Percentiles rank a stretch among this genome's conserved stretches.
Conservation (phyloP, 1,284 basidiomycete species). For the Pterula multifida region DNA sequence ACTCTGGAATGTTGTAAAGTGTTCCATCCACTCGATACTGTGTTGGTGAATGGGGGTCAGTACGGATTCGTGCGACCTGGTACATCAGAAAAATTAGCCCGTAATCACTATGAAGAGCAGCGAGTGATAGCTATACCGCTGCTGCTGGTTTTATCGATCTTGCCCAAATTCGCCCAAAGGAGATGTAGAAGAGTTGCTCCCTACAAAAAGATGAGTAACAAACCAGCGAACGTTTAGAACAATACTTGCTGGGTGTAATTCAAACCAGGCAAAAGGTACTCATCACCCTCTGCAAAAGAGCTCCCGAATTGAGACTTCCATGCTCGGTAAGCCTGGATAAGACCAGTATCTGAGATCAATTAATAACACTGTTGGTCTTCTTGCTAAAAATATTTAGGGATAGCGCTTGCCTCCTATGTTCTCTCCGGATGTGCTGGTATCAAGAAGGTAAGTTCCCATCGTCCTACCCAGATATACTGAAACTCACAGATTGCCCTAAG, state of each 20-base stretch:
- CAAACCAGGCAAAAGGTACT: slow-evolving; percentile 75
- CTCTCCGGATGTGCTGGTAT: slow-evolving; percentile 67
- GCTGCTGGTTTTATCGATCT: slow-evolving; percentile 63
- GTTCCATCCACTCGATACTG: slow-evolving; percentile 76
- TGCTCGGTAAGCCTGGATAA: slow-evolving; percentile 79
- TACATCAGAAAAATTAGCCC: slow-evolving; percentile 16
- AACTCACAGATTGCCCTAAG: slow-evolving; percentile 60
- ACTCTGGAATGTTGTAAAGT: slow-evolving; percentile 68
- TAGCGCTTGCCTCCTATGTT: slow-evolving; percentile 58
- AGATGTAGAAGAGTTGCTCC: slow-evolving; percentile 87
- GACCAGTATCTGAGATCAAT: slow-evolving; percentile 43
- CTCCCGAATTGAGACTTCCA: slow-evolving; percentile 65
- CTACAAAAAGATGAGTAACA: slow-evolving; percentile 20
- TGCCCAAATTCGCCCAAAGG: slow-evolving; percentile 73
- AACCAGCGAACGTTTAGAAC: slow-evolving; percentile 14
- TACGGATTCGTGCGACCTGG: slow-evolving; percentile 67
- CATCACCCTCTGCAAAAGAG: slow-evolving; percentile 42
- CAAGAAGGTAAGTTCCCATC: not conserved
- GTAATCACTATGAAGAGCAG: slow-evolving; percentile 7
- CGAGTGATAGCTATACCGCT: slow-evolving; percentile 32
- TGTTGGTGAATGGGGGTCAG: slow-evolving; percentile 82
- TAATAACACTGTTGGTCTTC: not conserved
- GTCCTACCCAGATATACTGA: not conserved
- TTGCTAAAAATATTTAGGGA: not conserved
- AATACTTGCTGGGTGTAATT: slow-evolving; percentile 38